These are phyloP conservation scores for Crepidotus variabilis DNA, from an alignment of 768 basidiomycete genomes.

Conservation along the genomic window DNA sequence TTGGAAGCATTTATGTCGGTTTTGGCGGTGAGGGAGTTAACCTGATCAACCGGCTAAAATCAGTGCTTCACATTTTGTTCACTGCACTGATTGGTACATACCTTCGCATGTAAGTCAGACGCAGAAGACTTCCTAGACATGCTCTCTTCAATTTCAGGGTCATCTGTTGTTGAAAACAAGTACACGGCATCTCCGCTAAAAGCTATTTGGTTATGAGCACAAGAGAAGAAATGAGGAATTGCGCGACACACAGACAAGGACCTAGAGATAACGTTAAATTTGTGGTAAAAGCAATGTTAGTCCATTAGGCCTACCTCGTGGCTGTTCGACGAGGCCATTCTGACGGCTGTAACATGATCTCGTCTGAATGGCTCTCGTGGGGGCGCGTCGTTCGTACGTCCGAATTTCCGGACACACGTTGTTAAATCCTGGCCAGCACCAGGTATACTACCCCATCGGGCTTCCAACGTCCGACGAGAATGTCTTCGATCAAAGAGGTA, in stretches of 20 bases:
- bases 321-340: constrained; percentile 66
- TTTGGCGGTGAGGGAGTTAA: not conserved
- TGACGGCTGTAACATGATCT: constrained; percentile 75
- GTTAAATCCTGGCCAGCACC: constrained; percentile 45
- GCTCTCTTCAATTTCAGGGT: constrained; percentile 31
- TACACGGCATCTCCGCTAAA: constrained; percentile 73
- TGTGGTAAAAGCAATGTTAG: not conserved
- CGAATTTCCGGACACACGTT: constrained; percentile 77
- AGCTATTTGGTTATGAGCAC: constrained; percentile 36
- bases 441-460: constrained; percentile 68
- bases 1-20: too few species aligned
- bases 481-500: constrained; percentile 84
- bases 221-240: not conserved
- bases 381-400: constrained; percentile 22
- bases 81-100: not conserved
- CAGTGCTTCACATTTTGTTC: not conserved
- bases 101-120: not conserved
- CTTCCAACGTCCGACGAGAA: constrained; percentile 51
- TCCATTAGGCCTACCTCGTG: constrained; percentile 54
- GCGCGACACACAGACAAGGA: constrained; percentile 54
- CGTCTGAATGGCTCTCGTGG: constrained; percentile 5
- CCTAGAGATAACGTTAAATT: constrained; percentile 29
- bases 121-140: not conserved
- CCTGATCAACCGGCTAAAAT: not conserved
- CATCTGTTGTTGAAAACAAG: constrained; percentile 69